phyloP scores from a whole-genome alignment of 768 basidiomycete genomes.

The Suillus paluster region DNA sequence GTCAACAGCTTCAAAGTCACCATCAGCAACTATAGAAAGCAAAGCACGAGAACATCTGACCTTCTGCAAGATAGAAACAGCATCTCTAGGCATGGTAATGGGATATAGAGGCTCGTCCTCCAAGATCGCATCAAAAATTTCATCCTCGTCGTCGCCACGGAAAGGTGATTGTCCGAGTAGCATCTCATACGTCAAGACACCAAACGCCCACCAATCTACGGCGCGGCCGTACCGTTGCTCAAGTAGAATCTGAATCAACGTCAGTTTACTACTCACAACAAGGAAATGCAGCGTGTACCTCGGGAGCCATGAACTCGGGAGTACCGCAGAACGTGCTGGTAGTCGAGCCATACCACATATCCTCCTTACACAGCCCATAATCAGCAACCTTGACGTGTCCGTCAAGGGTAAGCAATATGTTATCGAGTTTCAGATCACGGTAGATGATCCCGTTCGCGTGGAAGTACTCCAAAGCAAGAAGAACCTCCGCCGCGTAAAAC shows the following conservation, averaged over 20 bases:
- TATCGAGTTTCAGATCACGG: slow-evolving; percentile 97
- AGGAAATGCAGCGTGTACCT: slow-evolving; percentile 54
- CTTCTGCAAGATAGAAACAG: slow-evolving; percentile 94
- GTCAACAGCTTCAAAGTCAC: slow-evolving; percentile 71
- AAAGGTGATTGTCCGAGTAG: slow-evolving; percentile 98
- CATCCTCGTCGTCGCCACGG: slow-evolving; percentile 98
- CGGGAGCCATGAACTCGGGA: slow-evolving; percentile 99
- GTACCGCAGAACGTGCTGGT: slow-evolving; percentile 99
- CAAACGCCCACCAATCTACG: slow-evolving; percentile 99
- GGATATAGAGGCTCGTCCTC: slow-evolving; percentile 99
- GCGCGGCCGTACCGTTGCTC: slow-evolving; percentile 99
- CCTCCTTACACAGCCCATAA: slow-evolving; percentile 98
- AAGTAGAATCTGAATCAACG: slow-evolving; percentile 77
- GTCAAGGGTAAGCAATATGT: slow-evolving; percentile 94
- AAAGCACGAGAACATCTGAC: slow-evolving; percentile 42
- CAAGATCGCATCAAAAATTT: slow-evolving; percentile 98
- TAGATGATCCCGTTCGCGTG: slow-evolving; percentile 99
- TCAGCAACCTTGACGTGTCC: slow-evolving; percentile 99
- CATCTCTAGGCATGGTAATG: slow-evolving; percentile 98
- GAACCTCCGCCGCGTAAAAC: slow-evolving; percentile 97
- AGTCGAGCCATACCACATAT: slow-evolving; percentile 96
- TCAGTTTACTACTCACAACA: slow-evolving; percentile 9
- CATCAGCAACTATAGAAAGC: slow-evolving; percentile 8
- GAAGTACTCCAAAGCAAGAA: slow-evolving; percentile 96
- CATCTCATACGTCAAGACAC: slow-evolving; percentile 99